Percentiles rank a stretch among this genome's conserved stretches.
Evolutionary conservation across 192 early-diverging fungal species (phyloP).

Genomic region (Podila clonocystis): DNA sequence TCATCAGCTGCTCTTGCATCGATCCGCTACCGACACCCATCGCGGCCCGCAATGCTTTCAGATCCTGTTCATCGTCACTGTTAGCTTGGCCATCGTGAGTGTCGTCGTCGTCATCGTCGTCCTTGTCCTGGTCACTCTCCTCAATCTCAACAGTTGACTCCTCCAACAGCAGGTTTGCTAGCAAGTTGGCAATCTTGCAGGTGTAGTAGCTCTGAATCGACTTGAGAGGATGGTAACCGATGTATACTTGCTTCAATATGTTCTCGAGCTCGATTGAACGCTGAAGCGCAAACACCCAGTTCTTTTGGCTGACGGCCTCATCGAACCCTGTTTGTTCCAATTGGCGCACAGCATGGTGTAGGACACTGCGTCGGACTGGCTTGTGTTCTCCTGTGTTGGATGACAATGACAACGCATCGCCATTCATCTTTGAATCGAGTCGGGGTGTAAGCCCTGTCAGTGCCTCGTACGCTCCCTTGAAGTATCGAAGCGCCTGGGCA

Average conservation of each 20-base stretch:
- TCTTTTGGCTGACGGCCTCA: constrained; percentile 41
- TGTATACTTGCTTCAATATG: constrained; percentile 25
- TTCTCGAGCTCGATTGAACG: constrained; percentile 26
- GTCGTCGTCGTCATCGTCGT: constrained; percentile 8
- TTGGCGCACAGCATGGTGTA: constrained; percentile 23
- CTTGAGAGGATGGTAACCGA: constrained; percentile 43
- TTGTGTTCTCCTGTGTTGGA: neutral
- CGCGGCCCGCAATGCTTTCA: constrained; percentile 17
- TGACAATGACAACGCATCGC: too few relatives aligned
- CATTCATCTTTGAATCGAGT: neutral
- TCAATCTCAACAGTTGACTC: constrained; percentile 43
- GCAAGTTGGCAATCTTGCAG: constrained; percentile 44
- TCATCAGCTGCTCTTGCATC: constrained; percentile 23
- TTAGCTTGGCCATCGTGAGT: neutral
- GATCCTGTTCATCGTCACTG: constrained; percentile 36
- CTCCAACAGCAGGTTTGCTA: constrained; percentile 43
- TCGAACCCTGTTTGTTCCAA: constrained; percentile 37
- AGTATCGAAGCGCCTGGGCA: constrained; percentile 11
- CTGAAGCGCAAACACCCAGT: constrained; percentile 43
- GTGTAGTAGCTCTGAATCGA: constrained; percentile 41
- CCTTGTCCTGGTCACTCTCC: constrained; percentile 24
- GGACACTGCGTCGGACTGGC: constrained; percentile 12
- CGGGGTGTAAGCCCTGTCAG: constrained; percentile 11
- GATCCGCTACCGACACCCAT: constrained; percentile 19
- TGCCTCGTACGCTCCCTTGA: constrained; percentile 17